Evolutionary conservation across 2,329 filamentous ascomycete species (phyloP).

Genomic region (Cryphonectria parasitica): DNA sequence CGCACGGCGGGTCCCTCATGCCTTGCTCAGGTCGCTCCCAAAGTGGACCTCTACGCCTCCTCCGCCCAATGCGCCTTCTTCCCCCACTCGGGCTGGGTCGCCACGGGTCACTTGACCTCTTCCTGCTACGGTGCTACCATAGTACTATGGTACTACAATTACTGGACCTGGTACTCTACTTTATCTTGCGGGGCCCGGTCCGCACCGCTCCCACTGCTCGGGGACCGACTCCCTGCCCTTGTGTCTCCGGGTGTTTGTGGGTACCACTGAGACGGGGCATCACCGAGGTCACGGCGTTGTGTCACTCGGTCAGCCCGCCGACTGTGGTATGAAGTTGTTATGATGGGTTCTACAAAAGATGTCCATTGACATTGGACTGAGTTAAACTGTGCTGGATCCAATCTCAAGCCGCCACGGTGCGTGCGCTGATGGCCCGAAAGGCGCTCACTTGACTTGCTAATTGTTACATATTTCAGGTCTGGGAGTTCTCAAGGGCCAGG

Average conservation of each 20-base stretch:
- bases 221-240: conserved; percentile 2
- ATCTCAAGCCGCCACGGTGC: background rate
- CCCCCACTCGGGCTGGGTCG: background rate
- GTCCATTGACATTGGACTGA: background rate
- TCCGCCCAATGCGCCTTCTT: background rate
- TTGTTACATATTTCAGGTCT: background rate
- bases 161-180: background rate
- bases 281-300: background rate
- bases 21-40: background rate
- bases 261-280: background rate
- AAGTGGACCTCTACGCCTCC: background rate
- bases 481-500: background rate
- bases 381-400: too few relatives aligned
- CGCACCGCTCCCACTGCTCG: conserved; percentile 4
- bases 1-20: background rate
- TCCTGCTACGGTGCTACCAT: background rate
- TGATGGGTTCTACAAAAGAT: background rate
- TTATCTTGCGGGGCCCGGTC: conserved; percentile 13
- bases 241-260: conserved; percentile 6
- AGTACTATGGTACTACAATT: background rate
- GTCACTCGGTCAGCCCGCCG: background rate
- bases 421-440: background rate
- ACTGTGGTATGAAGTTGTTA: background rate
- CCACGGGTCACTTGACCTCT: background rate
- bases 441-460: background rate